Conservation (phyloP, 2,329 filamentous ascomycete species). For the Penicillium sp. region DNA sequence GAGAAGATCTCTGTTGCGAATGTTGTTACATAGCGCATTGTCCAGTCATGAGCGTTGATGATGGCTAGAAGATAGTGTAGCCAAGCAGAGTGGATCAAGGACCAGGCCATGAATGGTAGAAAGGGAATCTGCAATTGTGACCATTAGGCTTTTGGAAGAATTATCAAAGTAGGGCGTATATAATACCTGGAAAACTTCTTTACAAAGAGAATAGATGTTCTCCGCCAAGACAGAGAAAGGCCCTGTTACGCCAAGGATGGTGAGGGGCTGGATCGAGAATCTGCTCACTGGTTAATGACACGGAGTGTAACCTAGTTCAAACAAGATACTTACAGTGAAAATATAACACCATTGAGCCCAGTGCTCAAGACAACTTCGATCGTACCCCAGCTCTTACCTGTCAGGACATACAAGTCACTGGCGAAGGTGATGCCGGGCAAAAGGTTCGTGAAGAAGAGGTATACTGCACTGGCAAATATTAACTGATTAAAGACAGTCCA, state of each 20-base stretch:
- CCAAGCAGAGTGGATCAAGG: slow-evolving; percentile 64
- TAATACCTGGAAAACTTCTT: slow-evolving; percentile 53
- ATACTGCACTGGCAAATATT: slow-evolving; percentile 61
- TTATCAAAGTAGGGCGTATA: background rate
- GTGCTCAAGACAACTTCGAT: slow-evolving; percentile 68
- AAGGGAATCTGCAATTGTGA: slow-evolving; percentile 44
- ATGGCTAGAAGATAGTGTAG: slow-evolving; percentile 63
- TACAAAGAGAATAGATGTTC: slow-evolving; percentile 61
- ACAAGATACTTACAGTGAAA: slow-evolving; percentile 50
- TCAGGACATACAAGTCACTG: slow-evolving; percentile 61
- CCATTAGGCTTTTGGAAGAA: background rate
- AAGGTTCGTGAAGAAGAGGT: slow-evolving; percentile 66
- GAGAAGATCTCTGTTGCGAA: slow-evolving; percentile 67
- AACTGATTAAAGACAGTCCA: slow-evolving; percentile 63
- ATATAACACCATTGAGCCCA: slow-evolving; percentile 62
- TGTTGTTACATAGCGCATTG: slow-evolving; percentile 67
- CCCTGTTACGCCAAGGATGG: slow-evolving; percentile 64
- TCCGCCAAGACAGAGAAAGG: slow-evolving; percentile 67
- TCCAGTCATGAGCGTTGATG: slow-evolving; percentile 68
- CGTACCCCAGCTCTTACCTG: slow-evolving; percentile 62
- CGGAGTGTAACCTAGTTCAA: background rate
- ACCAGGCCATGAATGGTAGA: slow-evolving; percentile 67
- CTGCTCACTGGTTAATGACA: slow-evolving; percentile 23
- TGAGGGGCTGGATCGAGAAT: slow-evolving; percentile 62
- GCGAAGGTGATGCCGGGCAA: slow-evolving; percentile 67